phyloP scores from a whole-genome alignment of 768 basidiomycete species.

The Rhodotorula graminis region DNA sequence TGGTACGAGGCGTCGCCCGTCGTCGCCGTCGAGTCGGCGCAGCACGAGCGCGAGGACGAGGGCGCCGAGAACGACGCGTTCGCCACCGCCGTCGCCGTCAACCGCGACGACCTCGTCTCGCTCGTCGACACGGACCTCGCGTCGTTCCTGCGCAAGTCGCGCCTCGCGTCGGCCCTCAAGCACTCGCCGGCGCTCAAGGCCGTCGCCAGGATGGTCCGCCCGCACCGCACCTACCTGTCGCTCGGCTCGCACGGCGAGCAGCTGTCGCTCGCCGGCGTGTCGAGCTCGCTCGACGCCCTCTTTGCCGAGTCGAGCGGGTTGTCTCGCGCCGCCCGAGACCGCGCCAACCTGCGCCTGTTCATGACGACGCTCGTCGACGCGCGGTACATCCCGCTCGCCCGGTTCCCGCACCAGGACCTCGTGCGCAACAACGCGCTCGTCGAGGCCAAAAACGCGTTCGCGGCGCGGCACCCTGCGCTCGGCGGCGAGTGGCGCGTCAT shows the following conservation, averaged over 20 bases:
- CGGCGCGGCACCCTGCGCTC: slow-evolving; percentile 6
- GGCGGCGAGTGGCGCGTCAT: slow-evolving; percentile 8
- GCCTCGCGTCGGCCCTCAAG: neutral
- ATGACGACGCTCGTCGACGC: slow-evolving; percentile 34
- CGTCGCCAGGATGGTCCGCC: slow-evolving; percentile 1
- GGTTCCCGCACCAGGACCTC: slow-evolving; percentile 38
- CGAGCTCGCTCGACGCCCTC: slow-evolving; percentile 23
- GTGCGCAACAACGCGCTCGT: slow-evolving; percentile 32
- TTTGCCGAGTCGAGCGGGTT: slow-evolving; percentile 3
- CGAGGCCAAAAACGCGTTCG: slow-evolving; percentile 14
- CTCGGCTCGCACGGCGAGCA: slow-evolving; percentile 32
- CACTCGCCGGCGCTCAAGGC: neutral
- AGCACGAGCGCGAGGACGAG: no score
- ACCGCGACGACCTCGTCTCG: slow-evolving; percentile 20
- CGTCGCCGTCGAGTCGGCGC: neutral
- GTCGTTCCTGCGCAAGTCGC: neutral
- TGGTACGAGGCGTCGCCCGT: slow-evolving; percentile 20
- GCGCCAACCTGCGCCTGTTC: slow-evolving; percentile 22
- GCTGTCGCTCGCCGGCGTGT: slow-evolving; percentile 15
- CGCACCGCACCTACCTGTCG: slow-evolving; percentile 32
- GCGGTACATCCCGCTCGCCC: slow-evolving; percentile 31
- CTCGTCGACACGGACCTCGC: slow-evolving; percentile 20
- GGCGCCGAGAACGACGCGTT: neutral
- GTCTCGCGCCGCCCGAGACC: slow-evolving; percentile 4
- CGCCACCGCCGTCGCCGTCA: neutral